Percentiles rank a stretch among this genome's conserved stretches.
phyloP scores from a whole-genome alignment of 169 alveolate genomes.

The Plasmodium knowlesi region DNA sequence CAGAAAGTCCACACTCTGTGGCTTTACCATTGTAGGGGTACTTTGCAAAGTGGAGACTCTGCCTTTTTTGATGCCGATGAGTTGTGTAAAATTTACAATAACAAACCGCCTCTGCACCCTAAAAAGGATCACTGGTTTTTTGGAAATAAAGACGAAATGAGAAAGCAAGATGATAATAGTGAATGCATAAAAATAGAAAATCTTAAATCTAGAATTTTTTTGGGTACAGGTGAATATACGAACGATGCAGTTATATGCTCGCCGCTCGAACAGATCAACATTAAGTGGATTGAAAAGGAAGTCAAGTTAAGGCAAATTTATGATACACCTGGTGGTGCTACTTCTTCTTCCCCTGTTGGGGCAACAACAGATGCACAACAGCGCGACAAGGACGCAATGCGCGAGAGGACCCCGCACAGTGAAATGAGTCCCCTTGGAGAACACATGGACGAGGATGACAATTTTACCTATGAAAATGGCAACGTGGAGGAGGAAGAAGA shows the following conservation, averaged over 20 bases:
- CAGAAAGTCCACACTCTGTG: conserved; percentile 91
- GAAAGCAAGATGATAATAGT: conserved; percentile 76
- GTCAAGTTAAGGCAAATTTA: conserved; percentile 81
- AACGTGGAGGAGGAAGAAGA: conserved; percentile 2
- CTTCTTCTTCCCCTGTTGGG: background rate
- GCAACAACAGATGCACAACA: background rate
- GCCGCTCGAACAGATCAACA: conserved; percentile 84
- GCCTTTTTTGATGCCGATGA: conserved; percentile 90
- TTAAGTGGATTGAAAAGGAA: conserved; percentile 89
- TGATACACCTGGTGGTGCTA: conserved; percentile 14
- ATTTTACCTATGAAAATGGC: conserved; percentile 9
- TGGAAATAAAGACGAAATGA: conserved; percentile 67
- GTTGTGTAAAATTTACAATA: conserved; percentile 87
- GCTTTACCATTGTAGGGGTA: conserved; percentile 93
- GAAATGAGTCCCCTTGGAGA: conserved; percentile 1
- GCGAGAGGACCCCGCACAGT: conserved; percentile 18
- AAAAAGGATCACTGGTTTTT: conserved; percentile 92
- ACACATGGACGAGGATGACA: conserved; percentile 24
- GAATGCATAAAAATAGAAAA: conserved; percentile 78
- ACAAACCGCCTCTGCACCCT: conserved; percentile 91
- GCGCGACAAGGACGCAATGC: background rate
- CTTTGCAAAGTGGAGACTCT: conserved; percentile 85
- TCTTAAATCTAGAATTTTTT: conserved; percentile 84
- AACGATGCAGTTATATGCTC: conserved; percentile 89
- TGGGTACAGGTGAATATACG: conserved; percentile 90